Evolutionary conservation across 805 yeast genomes (phyloP), one percentile per base, ranked within the genome.

Genomic region (Lachancea sp.): DNA sequence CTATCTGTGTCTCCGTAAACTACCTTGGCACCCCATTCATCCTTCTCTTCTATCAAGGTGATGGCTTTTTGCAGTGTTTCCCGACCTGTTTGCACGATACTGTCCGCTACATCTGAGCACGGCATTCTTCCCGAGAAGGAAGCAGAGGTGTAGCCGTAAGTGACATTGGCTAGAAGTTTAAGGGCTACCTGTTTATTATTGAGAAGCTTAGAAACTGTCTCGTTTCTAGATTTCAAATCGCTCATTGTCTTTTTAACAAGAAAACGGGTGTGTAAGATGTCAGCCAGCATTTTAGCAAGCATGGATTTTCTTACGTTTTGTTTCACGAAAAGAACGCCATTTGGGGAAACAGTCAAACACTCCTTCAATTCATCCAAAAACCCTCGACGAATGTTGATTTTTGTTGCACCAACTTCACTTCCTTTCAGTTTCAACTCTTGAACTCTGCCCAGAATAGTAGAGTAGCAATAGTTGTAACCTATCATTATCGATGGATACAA

Each of bases 1-100:
- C 96, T 86, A 63, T 93, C 99, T 0, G 99, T 93, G 60, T 93
- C 99, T 3, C 99, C 98, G 60, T 93, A 93, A 0, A 91, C 96
- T 0, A 93, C 96, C 55, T 85, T 81, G 0, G 96, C 97, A 2
- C 89, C 89, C 86, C 89, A 86, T 19, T 70, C 58, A 2, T 67
- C 60, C 13, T 74, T 67, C 0, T 49, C 48, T 48, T 89, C 95
- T 42, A 93, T 90, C 40, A 74, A 57, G 1, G 74, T 73, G 22
- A 88, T 81, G 0, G 96, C 83, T 42, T 73, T 72, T 43, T 80
- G 81, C 41, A 93, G 66, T 0, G 88, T 83, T 62, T 91, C 97
- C 44, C 98, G 70, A 0, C 93, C 99, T 0, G 93, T 81, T 18
- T 89, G 79, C 1, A 93, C 99, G 60, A 93, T 87, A 11, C 95